phyloP scores from a whole-genome alignment of 2,329 filamentous ascomycete genomes.

The Trichoderma atroviride region DNA sequence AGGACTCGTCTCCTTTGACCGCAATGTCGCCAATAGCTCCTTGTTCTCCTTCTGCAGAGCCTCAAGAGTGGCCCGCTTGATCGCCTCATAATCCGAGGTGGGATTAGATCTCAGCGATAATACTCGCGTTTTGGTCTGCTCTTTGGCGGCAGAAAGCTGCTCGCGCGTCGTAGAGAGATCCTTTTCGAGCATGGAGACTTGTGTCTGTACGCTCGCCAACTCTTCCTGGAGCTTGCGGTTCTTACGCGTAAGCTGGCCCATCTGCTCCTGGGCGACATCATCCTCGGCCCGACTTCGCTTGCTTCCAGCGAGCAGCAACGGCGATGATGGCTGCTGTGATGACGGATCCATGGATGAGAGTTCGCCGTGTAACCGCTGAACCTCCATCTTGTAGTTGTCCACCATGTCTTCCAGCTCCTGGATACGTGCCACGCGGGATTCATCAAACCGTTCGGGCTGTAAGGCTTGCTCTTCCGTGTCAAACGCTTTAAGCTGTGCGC shows the following conservation, averaged over 20 bases:
- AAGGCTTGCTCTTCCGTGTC: conserved; percentile 88
- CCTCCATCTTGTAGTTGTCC: conserved; percentile 81
- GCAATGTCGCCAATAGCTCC: conserved; percentile 75
- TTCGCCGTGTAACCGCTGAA: conserved; percentile 73
- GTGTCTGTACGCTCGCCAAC: conserved; percentile 68
- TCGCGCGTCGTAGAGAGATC: conserved; percentile 73
- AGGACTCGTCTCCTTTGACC: conserved; percentile 45
- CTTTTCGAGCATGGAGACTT: conserved; percentile 69
- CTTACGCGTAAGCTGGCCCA: conserved; percentile 84
- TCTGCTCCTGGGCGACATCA: conserved; percentile 67
- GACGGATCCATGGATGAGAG: conserved; percentile 65
- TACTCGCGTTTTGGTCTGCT: conserved; percentile 76
- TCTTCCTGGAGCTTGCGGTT: conserved; percentile 84
- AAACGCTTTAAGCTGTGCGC: conserved; percentile 86
- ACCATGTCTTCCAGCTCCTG: conserved; percentile 83
- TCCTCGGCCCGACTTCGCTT: conserved; percentile 69
- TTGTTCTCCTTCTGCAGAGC: conserved; percentile 82
- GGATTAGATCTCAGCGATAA: conserved; percentile 90
- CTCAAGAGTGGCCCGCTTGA: conserved; percentile 78
- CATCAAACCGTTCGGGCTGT: conserved; percentile 77
- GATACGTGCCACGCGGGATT: conserved; percentile 72
- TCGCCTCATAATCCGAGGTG: conserved; percentile 79
- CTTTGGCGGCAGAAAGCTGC: conserved; percentile 68
- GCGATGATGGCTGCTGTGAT: conserved; percentile 26
- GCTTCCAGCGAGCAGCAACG: conserved; percentile 45